These are phyloP conservation scores for Schrenkiella parvula DNA, from an alignment of 345 rosid species.

Conservation along the genomic window DNA sequence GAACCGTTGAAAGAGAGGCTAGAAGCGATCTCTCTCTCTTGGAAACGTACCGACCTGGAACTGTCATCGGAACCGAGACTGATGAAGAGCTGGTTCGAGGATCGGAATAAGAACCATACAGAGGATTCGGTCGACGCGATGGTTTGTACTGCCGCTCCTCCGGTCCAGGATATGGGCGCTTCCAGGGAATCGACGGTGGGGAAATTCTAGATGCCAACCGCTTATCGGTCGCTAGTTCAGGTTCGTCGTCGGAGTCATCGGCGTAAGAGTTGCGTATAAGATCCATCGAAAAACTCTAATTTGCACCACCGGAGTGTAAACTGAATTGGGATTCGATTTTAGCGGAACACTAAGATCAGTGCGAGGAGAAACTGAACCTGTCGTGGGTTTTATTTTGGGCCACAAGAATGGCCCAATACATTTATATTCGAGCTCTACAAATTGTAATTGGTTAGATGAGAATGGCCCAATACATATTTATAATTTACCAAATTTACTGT, in stretches of 20 bases:
- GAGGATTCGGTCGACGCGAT: conserved; percentile 4
- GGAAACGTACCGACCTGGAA: conserved; percentile 66
- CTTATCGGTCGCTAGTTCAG: not conserved
- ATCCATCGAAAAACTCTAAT: conserved; percentile 22
- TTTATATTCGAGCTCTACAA: no score
- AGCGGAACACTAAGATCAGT: not conserved
- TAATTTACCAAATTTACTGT: no score
- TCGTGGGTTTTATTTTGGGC: conserved; percentile 9
- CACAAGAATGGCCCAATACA: not conserved
- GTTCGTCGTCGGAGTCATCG: conserved; percentile 32
- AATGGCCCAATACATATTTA: no score
- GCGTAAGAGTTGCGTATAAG: conserved; percentile 31
- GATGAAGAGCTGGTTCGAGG: conserved; percentile 41
- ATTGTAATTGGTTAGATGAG: no score
- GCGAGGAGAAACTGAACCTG: not conserved
- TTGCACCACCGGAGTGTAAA: not conserved
- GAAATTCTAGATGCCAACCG: not conserved
- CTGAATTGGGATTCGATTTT: not conserved
- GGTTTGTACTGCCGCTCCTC: conserved; percentile 5
- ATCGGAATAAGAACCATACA: not conserved
- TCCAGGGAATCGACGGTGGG: conserved; percentile 10
- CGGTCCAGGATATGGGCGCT: conserved; percentile 25
- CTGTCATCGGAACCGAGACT: conserved; percentile 46
- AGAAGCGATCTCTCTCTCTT: conserved; percentile 59
- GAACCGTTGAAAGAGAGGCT: conserved; percentile 13